Conservation (phyloP, 352 stramenopile species). For the Phytopythium montanum region DNA sequence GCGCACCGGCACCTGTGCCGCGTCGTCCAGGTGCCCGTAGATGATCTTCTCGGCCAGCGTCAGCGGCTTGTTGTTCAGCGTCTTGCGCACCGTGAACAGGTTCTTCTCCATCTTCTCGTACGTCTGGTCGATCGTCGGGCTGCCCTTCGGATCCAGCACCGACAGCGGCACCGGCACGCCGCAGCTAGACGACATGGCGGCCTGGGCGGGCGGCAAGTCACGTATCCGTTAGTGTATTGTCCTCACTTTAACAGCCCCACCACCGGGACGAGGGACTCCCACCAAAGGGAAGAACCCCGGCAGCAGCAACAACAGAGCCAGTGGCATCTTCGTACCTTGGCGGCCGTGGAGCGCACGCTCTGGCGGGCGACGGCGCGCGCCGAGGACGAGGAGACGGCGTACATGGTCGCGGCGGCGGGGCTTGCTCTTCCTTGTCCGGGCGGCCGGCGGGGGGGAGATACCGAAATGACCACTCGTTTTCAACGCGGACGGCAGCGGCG, state of each 20-base stretch:
- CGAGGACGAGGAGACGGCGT: constrained; percentile 56
- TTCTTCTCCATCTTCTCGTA: constrained; percentile 93
- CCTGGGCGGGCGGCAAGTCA: constrained; percentile 20
- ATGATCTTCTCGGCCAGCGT: constrained; percentile 95
- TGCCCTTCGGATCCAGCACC: constrained; percentile 88
- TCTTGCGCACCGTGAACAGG: constrained; percentile 88
- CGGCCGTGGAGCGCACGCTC: constrained; percentile 61
- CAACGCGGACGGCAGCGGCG: no score
- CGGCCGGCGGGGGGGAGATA: constrained; percentile 53
- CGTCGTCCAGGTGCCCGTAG: constrained; percentile 92
- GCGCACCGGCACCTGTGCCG: constrained; percentile 74
- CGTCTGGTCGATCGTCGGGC: constrained; percentile 90
- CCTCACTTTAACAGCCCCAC: constrained; percentile 1
- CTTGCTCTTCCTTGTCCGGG: constrained; percentile 12
- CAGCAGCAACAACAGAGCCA: no score
- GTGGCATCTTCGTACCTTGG: constrained; percentile 65
- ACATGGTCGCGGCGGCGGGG: constrained; percentile 33
- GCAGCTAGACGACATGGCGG: constrained; percentile 73
- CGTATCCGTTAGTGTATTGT: no score
- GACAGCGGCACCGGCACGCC: constrained; percentile 77
- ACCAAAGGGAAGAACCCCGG: no score
- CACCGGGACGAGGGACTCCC: constrained; percentile 7
- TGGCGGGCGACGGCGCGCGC: constrained; percentile 51
- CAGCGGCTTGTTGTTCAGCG: constrained; percentile 83
- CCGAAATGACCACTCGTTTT: constrained; percentile 72